phyloP scores from a whole-genome alignment of 805 yeast genomes.

The Hanseniaspora osmophila region DNA sequence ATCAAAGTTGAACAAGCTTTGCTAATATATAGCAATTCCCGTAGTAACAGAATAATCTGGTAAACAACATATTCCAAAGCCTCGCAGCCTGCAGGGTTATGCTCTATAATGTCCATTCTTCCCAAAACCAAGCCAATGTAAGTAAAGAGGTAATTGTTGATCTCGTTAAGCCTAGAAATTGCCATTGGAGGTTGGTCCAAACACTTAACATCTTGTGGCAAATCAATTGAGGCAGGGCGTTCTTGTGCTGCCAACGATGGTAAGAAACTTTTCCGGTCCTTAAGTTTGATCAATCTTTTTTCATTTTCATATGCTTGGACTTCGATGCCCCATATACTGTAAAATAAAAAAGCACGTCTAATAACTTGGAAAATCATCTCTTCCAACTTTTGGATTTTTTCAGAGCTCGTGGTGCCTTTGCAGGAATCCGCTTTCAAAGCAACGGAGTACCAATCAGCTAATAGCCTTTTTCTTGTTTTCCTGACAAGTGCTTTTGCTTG shows the following conservation, averaged over 20 bases:
- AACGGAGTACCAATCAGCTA: conserved; percentile 70
- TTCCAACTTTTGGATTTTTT: conserved; percentile 48
- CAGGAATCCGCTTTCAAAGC: conserved; percentile 66
- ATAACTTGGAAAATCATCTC: conserved; percentile 53
- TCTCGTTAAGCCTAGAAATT: conserved; percentile 46
- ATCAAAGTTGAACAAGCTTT: conserved; percentile 30
- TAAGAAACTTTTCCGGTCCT: conserved; percentile 19
- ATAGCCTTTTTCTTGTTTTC: conserved; percentile 48
- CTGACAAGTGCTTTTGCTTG: conserved; percentile 46
- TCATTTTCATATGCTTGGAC: conserved; percentile 30
- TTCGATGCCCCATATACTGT: conserved; percentile 61
- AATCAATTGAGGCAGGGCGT: neutral
- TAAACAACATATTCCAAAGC: conserved; percentile 50
- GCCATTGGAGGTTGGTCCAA: conserved; percentile 46
- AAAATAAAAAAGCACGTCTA: conserved; percentile 47
- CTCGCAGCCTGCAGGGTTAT: conserved; percentile 56
- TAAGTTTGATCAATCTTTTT: conserved; percentile 6
- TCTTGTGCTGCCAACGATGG: neutral
- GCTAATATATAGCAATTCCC: conserved; percentile 50
- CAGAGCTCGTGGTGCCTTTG: conserved; percentile 44
- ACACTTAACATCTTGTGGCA: conserved; percentile 27
- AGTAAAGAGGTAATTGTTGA: conserved; percentile 41
- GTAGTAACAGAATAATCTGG: conserved; percentile 48
- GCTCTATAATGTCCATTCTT: conserved; percentile 65
- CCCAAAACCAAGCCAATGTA: conserved; percentile 60